Percentiles rank a stretch among this genome's conserved stretches.
Conservation (phyloP, 2,329 filamentous ascomycete species). For the Ophiocordyceps australis region DNA sequence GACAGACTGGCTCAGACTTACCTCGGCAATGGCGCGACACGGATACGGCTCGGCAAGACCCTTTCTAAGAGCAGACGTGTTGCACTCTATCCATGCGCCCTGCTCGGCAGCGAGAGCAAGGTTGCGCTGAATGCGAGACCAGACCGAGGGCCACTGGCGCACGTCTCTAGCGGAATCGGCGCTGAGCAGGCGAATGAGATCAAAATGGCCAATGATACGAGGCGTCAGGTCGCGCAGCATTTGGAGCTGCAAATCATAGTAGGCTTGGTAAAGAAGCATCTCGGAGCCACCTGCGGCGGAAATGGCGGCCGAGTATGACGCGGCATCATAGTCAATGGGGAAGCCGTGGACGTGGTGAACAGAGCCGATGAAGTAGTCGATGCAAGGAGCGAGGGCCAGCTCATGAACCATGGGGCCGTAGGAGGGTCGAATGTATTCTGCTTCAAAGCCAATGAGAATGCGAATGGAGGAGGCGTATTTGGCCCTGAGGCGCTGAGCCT, state of each 20-base stretch:
- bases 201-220: constrained; percentile 80
- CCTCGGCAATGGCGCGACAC: constrained; percentile 56
- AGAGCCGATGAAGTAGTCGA: constrained; percentile 81
- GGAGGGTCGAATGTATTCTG: constrained; percentile 70
- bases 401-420: constrained; percentile 41
- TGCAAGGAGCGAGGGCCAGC: constrained; percentile 35
- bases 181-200: constrained; percentile 71
- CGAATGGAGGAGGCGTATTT: constrained; percentile 55
- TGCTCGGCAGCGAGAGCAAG: constrained; percentile 51
- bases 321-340: constrained; percentile 73
- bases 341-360: constrained; percentile 77
- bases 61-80: constrained; percentile 74
- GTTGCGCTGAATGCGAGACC: constrained; percentile 59
- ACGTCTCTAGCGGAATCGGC: constrained; percentile 46
- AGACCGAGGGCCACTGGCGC: constrained; percentile 42
- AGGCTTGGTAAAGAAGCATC: constrained; percentile 58
- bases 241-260: constrained; percentile 72
- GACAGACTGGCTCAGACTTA: no score
- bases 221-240: constrained; percentile 63
- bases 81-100: constrained; percentile 75
- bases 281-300: constrained; percentile 31
- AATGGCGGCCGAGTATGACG: constrained; percentile 38
- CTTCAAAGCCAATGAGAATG: constrained; percentile 79
- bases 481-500: constrained; percentile 54
- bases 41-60: constrained; percentile 87